Base-by-base conservation (phyloP, 192 early-diverging fungal species). In the Chytriomyces sp. region DNA sequence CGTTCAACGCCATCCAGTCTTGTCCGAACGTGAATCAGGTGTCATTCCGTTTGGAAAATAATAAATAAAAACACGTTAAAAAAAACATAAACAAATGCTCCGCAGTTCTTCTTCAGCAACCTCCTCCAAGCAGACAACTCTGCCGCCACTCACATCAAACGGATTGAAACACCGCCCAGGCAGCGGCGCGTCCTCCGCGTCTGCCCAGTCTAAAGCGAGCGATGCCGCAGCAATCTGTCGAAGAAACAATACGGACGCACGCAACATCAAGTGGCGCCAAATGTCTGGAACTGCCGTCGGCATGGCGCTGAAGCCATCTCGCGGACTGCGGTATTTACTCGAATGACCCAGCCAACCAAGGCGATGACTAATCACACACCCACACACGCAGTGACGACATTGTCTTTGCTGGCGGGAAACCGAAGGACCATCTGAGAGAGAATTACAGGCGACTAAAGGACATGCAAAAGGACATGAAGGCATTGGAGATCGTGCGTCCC, bases 271-370 rank as follows among this genome's bases (percentile, higher is more conserved):
- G 69, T 61, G 64, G 23, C 49, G 78, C 23, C 87, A 89, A 47
- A 86, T 86, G 87, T 78, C 81, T 61, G 87, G 87, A 28, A 73
- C 82, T 26, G 82, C 82, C 13, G 84, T 89, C 50, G 77, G 77
- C 7, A 85, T 86, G 87, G 72, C 85, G 26, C 70, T 89, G 13
- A 81, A 87, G 59, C 87, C 87, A 5, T 82, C 81, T 8, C 76
- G 84, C 45, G 87, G 87, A 6, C 23, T 83, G 49, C 77, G 87
- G 87, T 87, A 44, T 18, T 62, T 44, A 7, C 61, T 74, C 26
- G 7, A 26, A n/a, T 16, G 23, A 44, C 10, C 69, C 8, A 45
- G 60, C 20, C 26, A 44, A 24, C 72, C 20, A 23, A 45, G 24
- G 7, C 64, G 26, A 28, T 75, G 23, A 66, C 24, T 7, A 67